Percentiles rank a stretch among this genome's conserved stretches.
These are phyloP conservation scores for Dillenia suffruticosa DNA, from an alignment of 164 flowering plant genomes.

Conservation along the genomic window DNA sequence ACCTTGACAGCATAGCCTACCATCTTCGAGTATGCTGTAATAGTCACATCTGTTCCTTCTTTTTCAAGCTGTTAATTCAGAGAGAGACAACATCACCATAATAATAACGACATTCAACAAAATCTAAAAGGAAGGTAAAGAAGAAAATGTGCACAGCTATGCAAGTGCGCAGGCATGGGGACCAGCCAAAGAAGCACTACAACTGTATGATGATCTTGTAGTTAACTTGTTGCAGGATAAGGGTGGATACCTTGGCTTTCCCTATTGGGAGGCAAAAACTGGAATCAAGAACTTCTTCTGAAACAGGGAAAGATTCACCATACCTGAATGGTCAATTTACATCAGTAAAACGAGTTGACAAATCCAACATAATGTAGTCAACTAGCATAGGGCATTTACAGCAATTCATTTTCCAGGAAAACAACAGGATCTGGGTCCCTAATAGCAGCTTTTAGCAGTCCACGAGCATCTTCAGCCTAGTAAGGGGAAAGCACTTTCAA, in stretches of 20 bases:
- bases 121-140: too few relatives aligned
- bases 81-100: too few relatives aligned
- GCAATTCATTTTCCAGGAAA: constrained; percentile 91
- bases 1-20: constrained; percentile 92
- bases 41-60: constrained; percentile 85
- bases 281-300: constrained; percentile 85
- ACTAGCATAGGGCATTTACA: constrained; percentile 43
- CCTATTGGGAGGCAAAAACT: constrained; percentile 85
- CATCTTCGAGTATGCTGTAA: constrained; percentile 88
- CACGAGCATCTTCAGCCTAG: constrained; percentile 91
- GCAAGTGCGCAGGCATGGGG: background rate
- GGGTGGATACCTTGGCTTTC: constrained; percentile 71
- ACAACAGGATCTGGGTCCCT: constrained; percentile 91
- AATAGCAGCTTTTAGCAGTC: constrained; percentile 78
- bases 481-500: constrained; percentile 81
- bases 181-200: too few relatives aligned
- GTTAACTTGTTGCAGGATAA: background rate
- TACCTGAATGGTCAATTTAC: constrained; percentile 43
- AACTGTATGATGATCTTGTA: background rate
- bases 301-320: constrained; percentile 87
- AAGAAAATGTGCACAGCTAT: background rate
- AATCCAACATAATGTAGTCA: background rate
- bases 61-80: constrained; percentile 59
- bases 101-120: too few relatives aligned
- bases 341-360: background rate